These are phyloP conservation scores for Kodamaea jinghongensis DNA, from an alignment of 805 yeast genomes.

Conservation along the genomic window DNA sequence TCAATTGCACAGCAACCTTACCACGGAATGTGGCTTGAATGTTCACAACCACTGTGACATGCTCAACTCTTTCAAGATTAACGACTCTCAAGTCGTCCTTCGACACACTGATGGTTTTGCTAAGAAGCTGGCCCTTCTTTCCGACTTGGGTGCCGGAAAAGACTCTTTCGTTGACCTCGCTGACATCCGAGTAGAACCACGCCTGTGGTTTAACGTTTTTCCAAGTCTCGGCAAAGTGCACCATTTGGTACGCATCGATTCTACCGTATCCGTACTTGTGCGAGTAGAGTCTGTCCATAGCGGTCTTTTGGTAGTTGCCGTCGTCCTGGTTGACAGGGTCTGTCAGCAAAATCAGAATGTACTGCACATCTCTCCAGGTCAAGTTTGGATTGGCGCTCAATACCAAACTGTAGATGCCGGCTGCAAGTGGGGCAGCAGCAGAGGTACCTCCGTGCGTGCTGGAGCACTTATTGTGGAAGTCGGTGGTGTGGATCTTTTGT, in stretches of 20 bases:
- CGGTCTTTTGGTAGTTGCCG: slow-evolving; percentile 71
- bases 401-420: slow-evolving; percentile 87
- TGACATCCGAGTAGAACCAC: slow-evolving; percentile 58
- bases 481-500: slow-evolving; percentile 87
- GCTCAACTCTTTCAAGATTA: slow-evolving; percentile 76
- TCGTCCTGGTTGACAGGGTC: slow-evolving; percentile 66
- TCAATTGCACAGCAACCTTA: slow-evolving; percentile 56
- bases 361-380: slow-evolving; percentile 96
- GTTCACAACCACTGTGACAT: slow-evolving; percentile 77
- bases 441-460: slow-evolving; percentile 91
- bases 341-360: slow-evolving; percentile 70
- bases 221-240: slow-evolving; percentile 72
- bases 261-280: slow-evolving; percentile 92
- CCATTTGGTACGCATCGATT: slow-evolving; percentile 76
- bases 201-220: slow-evolving; percentile 87
- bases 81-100: slow-evolving; percentile 47
- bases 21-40: slow-evolving; percentile 70
- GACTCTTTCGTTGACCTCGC: slow-evolving; percentile 28
- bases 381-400: slow-evolving; percentile 80
- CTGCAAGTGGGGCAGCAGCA: slow-evolving; percentile 98
- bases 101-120: slow-evolving; percentile 41
- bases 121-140: slow-evolving; percentile 15
- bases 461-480: slow-evolving; percentile 66
- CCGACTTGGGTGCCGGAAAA: slow-evolving; percentile 1
- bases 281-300: slow-evolving; percentile 66